Evolutionary conservation across 345 rosid species (phyloP), one percentile per base, ranked within the genome.

Genomic region (Pistacia atlantica): DNA sequence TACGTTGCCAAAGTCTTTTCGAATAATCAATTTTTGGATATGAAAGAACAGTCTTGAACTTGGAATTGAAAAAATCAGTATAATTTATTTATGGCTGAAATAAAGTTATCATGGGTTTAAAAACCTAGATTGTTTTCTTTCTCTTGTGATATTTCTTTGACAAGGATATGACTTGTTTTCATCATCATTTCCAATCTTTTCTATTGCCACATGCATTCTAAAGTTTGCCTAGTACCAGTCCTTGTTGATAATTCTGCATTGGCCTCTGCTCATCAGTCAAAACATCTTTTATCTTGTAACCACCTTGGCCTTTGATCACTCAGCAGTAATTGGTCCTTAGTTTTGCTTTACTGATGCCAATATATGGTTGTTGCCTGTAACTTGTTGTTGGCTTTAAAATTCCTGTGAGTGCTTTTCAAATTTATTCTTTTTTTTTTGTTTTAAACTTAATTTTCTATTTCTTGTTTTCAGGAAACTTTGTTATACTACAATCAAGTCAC

Each of bases 401-500:
- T 42, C 54, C 17, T 42, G 12, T 11, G 31, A 1, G 51, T 51
- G 28, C 28, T 20, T 63, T 58, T 51, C 33, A 20, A 54, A 22
- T 38, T 25, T 25, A 25, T 25, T 25, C 25, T 25, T 25, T 25
- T 25, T 51, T 62, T 25, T 18, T 78, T 73, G 55, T 69, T 9
- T 66, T 51, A 58, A 60, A 72, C 31, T 14, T 35, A 75, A 55
- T 70, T 65, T 9, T 20, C 69, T 56, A n/a, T 42, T 42, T 69
- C 75, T 75, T 83, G 66, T 75, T 77, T 61, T 62, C 91, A 94
- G 98, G 91, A 90, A 82, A 83, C 95, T 91, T 76, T 92, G 95
- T 84, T 92, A 92, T 86, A 65, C 83, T 67, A 81, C 97, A 31
- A 71, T 96, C 64, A 87, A 87, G 85, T 94, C 95, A 28, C 91